Evolutionary conservation across 1,284 basidiomycete genomes (phyloP).

Genomic region (Sporisorium exsertum): DNA sequence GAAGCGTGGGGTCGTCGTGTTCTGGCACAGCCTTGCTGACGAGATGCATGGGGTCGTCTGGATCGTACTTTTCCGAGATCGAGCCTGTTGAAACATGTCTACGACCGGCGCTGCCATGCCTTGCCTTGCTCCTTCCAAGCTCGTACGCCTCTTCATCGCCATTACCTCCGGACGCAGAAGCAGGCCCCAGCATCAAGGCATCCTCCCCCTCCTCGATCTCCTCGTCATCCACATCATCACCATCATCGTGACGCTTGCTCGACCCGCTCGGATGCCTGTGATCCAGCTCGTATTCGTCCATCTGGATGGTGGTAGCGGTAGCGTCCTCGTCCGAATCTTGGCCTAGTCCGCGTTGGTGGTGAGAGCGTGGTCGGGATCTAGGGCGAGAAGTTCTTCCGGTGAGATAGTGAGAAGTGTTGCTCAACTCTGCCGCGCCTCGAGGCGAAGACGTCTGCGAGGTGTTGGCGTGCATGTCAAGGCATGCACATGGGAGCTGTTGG

Average conservation of each 20-base stretch:
- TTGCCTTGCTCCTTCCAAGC: conserved; percentile 22
- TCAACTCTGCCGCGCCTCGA: conserved; percentile 37
- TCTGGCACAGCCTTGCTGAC: conserved; percentile 72
- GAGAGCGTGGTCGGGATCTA: conserved; percentile 13
- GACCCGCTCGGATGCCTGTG: not conserved
- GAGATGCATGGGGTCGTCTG: conserved; percentile 58
- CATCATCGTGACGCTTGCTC: conserved; percentile 12
- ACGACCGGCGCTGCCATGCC: conserved; percentile 12
- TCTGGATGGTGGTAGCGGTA: conserved; percentile 32
- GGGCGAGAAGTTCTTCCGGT: conserved; percentile 31
- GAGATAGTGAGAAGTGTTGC: conserved; percentile 11
- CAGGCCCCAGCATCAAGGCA: conserved; percentile 52
- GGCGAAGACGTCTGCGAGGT: conserved; percentile 37
- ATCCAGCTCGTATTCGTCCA: conserved; percentile 38
- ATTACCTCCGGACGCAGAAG: conserved; percentile 9
- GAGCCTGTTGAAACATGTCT: conserved; percentile 38
- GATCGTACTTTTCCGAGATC: conserved; percentile 51
- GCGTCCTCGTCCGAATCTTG: conserved; percentile 45
- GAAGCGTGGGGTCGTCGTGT: conserved; percentile 73
- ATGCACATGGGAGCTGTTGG: conserved; percentile 4
- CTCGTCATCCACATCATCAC: conserved; percentile 30
- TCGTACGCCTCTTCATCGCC: conserved; percentile 38
- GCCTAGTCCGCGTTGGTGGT: conserved; percentile 24
- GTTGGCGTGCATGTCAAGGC: conserved; percentile 29
- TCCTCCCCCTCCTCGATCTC: conserved; percentile 37